Evolutionary conservation across 768 basidiomycete species (phyloP).

Genomic region (Tremella mesenterica): DNA sequence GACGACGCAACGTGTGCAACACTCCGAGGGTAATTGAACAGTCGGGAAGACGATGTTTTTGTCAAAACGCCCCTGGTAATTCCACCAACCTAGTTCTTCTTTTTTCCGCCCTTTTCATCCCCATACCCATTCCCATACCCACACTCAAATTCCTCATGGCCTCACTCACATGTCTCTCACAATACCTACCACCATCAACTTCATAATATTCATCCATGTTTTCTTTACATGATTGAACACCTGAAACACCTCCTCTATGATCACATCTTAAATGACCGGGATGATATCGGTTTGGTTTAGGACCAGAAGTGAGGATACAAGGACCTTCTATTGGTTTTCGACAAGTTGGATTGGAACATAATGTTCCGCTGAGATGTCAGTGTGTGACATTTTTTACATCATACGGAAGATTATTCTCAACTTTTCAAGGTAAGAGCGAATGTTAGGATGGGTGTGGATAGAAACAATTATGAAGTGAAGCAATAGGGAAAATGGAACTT

Average conservation of each 20-base stretch:
- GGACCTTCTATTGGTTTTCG: slow-evolving; percentile 87
- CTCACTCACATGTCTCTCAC: slow-evolving; percentile 65
- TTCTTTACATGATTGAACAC: slow-evolving; percentile 50
- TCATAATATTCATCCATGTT: slow-evolving; percentile 74
- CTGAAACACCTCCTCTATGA: slow-evolving; percentile 44
- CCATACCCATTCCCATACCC: slow-evolving; percentile 27
- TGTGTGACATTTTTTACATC: background rate
- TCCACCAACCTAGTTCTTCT: slow-evolving; percentile 75
- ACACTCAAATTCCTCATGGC: slow-evolving; percentile 30
- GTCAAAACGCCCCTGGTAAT: slow-evolving; percentile 41
- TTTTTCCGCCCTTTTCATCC: slow-evolving; percentile 62
- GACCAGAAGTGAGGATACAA: slow-evolving; percentile 62
- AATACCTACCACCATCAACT: slow-evolving; percentile 64
- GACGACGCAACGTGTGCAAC: background rate
- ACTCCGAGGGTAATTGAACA: background rate
- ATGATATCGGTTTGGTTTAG: slow-evolving; percentile 71
- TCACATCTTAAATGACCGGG: slow-evolving; percentile 84
- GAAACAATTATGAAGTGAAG: background rate
- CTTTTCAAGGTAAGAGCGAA: no score
- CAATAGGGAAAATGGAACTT: no score
- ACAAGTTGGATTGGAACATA: slow-evolving; percentile 70
- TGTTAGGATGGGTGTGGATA: no score
- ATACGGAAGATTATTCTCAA: background rate
- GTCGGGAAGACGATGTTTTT: background rate
- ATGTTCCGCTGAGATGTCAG: slow-evolving; percentile 51